Evolutionary conservation across 2,329 filamentous ascomycete genomes (phyloP).

Genomic region (Aureobasidium leucospermi): DNA sequence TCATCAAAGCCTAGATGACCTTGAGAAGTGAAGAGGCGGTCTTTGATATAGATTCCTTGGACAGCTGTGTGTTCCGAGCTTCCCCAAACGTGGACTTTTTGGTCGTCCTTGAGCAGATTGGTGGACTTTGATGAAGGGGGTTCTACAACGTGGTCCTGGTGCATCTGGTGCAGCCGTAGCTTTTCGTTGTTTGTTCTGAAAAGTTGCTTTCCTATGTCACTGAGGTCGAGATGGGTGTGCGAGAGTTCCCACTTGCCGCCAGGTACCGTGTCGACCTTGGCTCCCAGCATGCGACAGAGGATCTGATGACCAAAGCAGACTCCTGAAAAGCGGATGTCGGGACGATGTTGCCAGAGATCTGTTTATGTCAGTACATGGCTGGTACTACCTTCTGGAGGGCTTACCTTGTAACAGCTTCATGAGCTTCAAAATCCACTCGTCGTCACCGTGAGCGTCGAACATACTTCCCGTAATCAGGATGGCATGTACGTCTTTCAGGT

Average conservation of each 20-base stretch:
- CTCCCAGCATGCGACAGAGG: slow-evolving; percentile 37
- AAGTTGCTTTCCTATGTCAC: slow-evolving; percentile 32
- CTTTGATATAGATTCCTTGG: slow-evolving; percentile 39
- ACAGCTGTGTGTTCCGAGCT: slow-evolving; percentile 37
- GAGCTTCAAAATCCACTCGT: slow-evolving; percentile 38
- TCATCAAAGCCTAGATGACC: slow-evolving; percentile 43
- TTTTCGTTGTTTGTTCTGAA: slow-evolving; percentile 30
- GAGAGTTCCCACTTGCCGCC: slow-evolving; percentile 41
- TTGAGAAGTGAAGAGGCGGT: slow-evolving; percentile 40
- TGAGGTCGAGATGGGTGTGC: slow-evolving; percentile 36
- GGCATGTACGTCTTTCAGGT: slow-evolving; percentile 39
- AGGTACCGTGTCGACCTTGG: slow-evolving; percentile 30
- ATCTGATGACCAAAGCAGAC: slow-evolving; percentile 45
- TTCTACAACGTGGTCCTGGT: slow-evolving; percentile 37
- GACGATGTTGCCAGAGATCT: slow-evolving; percentile 45
- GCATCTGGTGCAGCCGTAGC: slow-evolving; percentile 41
- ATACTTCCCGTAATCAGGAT: slow-evolving; percentile 42
- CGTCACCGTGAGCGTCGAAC: slow-evolving; percentile 41
- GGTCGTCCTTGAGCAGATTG: slow-evolving; percentile 31
- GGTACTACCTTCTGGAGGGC: background rate
- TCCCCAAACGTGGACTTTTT: slow-evolving; percentile 44
- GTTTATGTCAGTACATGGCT: slow-evolving; percentile 10
- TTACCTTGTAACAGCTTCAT: slow-evolving; percentile 39
- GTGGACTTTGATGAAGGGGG: slow-evolving; percentile 26
- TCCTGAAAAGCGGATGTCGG: slow-evolving; percentile 44